A percentile compares a stretch with the other conserved stretches of the same genome.
Evolutionary conservation across 768 basidiomycete species (phyloP).

Genomic region (Kwoniella dendrophila): DNA sequence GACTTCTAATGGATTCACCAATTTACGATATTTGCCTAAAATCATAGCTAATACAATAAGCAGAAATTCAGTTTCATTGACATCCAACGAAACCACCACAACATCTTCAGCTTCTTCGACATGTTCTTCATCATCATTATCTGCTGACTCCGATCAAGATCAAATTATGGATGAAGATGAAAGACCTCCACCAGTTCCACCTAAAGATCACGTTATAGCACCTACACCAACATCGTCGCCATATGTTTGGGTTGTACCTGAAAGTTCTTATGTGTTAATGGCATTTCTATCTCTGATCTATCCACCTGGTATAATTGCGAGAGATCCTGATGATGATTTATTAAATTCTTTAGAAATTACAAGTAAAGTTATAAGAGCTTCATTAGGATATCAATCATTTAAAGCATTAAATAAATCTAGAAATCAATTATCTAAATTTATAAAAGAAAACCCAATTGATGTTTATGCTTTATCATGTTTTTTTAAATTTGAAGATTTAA

Average conservation of each 20-base stretch:
- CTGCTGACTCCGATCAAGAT: background rate
- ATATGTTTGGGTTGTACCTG: constrained; percentile 48
- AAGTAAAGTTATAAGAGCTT: constrained; percentile 39
- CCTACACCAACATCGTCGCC: constrained; percentile 47
- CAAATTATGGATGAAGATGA: constrained; percentile 1
- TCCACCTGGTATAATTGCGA: constrained; percentile 29
- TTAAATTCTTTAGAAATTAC: constrained; percentile 35
- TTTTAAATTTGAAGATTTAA: constrained; percentile 47
- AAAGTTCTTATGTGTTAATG: constrained; percentile 34
- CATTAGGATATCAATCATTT: constrained; percentile 47
- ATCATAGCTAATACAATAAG: constrained; percentile 27
- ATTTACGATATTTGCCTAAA: constrained; percentile 35
- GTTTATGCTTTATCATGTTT: constrained; percentile 42
- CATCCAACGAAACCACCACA: no score
- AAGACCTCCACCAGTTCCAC: constrained; percentile 28
- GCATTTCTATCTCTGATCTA: constrained; percentile 50
- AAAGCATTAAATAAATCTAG: constrained; percentile 36
- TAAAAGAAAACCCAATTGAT: constrained; percentile 24
- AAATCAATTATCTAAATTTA: constrained; percentile 27
- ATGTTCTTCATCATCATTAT: background rate
- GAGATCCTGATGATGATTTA: background rate
- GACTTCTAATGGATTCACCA: constrained; percentile 11
- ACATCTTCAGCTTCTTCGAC: constrained; percentile 5
- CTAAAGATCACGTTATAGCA: constrained; percentile 29
- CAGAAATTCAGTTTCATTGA: background rate